Evolutionary conservation across 2,329 filamentous ascomycete species (phyloP).

Genomic region (Colletotrichum endophyticum): DNA sequence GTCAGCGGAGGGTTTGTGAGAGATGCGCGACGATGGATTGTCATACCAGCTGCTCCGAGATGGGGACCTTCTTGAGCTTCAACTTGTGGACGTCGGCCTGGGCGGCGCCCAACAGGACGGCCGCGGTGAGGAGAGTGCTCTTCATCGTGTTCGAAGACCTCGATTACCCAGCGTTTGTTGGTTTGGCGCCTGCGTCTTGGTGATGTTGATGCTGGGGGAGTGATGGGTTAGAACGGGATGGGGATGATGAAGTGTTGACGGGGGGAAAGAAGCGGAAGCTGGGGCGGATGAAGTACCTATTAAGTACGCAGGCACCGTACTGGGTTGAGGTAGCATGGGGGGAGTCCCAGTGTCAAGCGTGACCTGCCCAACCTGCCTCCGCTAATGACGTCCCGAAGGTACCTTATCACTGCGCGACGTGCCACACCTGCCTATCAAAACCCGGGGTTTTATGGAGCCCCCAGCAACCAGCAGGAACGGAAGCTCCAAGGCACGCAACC

Average conservation of each 20-base stretch:
- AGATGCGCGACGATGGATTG: background rate
- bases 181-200: slow-evolving; percentile 9
- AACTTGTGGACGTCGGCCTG: slow-evolving; percentile 91
- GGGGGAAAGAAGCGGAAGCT: slow-evolving; percentile 9
- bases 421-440: background rate
- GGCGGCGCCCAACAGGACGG: slow-evolving; percentile 81
- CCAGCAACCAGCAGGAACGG: background rate
- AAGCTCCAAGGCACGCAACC: background rate
- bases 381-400: background rate
- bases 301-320: slow-evolving; percentile 16
- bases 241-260: slow-evolving; percentile 20
- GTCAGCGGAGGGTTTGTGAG: slow-evolving; percentile 16
- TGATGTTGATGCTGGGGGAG: background rate
- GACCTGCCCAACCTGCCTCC: slow-evolving; percentile 17
- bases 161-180: background rate
- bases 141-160: slow-evolving; percentile 71
- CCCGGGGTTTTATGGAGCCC: background rate
- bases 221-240: background rate
- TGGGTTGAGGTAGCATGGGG: background rate
- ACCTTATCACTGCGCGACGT: background rate
- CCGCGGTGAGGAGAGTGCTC: slow-evolving; percentile 79
- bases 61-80: slow-evolving; percentile 95
- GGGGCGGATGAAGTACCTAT: slow-evolving; percentile 16
- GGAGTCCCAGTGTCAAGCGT: slow-evolving; percentile 5
- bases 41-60: slow-evolving; percentile 90